A percentile compares a stretch with the other conserved stretches of the same genome.
Conservation (phyloP, 805 yeast genomes). For the Candida ascalaphidarum region DNA sequence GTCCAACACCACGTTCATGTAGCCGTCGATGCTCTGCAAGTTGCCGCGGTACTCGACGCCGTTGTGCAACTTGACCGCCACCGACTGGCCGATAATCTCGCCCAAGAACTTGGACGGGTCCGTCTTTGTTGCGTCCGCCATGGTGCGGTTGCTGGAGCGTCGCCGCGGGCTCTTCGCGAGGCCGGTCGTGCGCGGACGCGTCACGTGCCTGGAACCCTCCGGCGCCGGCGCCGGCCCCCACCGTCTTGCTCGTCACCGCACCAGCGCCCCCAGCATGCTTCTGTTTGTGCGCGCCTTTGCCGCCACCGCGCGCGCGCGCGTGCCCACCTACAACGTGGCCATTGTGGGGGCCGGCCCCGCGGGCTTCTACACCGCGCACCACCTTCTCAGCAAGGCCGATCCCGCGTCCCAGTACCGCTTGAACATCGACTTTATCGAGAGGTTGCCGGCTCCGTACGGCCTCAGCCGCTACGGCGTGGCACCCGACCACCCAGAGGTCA, state of each 20-base stretch:
- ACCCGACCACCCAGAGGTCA: conserved; percentile 97
- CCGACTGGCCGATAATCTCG: conserved; percentile 70
- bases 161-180: too few relatives aligned
- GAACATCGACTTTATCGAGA: conserved; percentile 73
- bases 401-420: conserved; percentile 14
- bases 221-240: too few relatives aligned
- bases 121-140: conserved; percentile 21
- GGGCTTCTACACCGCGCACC: conserved; percentile 83
- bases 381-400: conserved; percentile 45
- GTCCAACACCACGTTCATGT: conserved; percentile 88
- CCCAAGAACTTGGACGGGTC: conserved; percentile 76
- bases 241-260: too few relatives aligned
- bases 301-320: background rate
- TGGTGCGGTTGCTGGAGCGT: too few relatives aligned
- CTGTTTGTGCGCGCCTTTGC: too few relatives aligned
- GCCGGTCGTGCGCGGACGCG: too few relatives aligned
- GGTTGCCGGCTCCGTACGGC: conserved; percentile 86
- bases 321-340: conserved; percentile 41
- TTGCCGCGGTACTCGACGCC: conserved; percentile 70
- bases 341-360: conserved; percentile 96
- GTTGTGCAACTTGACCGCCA: conserved; percentile 75
- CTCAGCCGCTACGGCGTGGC: conserved; percentile 94
- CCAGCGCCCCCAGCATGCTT: too few relatives aligned
- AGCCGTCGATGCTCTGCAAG: conserved; percentile 89
- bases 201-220: too few relatives aligned